Conservation (phyloP, 2,329 filamentous ascomycete species). For the Penicillium sp. region DNA sequence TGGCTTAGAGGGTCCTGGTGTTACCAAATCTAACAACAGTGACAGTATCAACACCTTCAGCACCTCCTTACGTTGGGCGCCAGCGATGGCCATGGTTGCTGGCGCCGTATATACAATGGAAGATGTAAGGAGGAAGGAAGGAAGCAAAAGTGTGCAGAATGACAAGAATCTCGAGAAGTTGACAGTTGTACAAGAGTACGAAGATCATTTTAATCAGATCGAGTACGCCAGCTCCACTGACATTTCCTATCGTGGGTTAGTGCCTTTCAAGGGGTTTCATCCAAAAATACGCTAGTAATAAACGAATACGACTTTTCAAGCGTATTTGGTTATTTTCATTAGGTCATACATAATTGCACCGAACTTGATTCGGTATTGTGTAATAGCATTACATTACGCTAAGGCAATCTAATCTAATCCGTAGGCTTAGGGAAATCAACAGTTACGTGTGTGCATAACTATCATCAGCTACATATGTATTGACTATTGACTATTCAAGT, state of each 20-base stretch:
- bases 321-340: not conserved
- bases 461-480: not conserved
- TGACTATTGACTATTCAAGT: not conserved
- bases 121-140: not conserved
- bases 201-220: constrained; percentile 1
- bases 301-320: not conserved
- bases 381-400: not conserved
- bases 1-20: constrained; percentile 26
- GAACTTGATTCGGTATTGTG: too few species aligned
- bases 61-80: constrained; percentile 68
- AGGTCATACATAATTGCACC: not conserved
- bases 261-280: not conserved
- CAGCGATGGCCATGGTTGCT: constrained; percentile 35
- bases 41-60: constrained; percentile 86
- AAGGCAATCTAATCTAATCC: too few species aligned
- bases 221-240: not conserved
- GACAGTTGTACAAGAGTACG: not conserved
- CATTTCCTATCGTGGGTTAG: not conserved
- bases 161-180: not conserved
- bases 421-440: too few species aligned
- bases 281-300: not conserved
- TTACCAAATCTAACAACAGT: constrained; percentile 81
- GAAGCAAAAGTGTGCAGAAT: not conserved
- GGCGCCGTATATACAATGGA: constrained; percentile 6
- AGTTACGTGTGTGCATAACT: too few species aligned